Percentiles rank a stretch among this genome's conserved stretches.
Evolutionary conservation across 2,329 filamentous ascomycete genomes (phyloP).

Genomic region (Aspergillus cejpii): DNA sequence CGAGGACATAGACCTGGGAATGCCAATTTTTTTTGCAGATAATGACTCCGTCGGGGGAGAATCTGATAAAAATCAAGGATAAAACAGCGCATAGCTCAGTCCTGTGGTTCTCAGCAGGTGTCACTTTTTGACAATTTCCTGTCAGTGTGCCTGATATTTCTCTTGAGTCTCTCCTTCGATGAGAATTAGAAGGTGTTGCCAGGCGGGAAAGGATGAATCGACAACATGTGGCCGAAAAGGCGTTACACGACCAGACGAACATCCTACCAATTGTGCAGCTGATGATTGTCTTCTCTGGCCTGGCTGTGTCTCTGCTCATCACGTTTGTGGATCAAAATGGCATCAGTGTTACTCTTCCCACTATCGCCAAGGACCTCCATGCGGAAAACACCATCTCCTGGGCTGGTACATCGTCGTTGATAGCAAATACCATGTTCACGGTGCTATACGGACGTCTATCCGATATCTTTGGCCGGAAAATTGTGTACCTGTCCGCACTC

Average conservation of each 20-base stretch:
- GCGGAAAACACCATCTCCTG: conserved; percentile 54
- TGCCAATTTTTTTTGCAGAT: neutral
- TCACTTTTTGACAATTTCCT: neutral
- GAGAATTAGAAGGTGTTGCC: too few relatives aligned
- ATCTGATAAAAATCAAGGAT: neutral
- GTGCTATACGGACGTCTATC: conserved; percentile 58
- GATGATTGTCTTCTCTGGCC: conserved; percentile 45
- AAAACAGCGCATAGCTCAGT: neutral
- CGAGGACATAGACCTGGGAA: neutral
- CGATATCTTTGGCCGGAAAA: conserved; percentile 56
- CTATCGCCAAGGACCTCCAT: conserved; percentile 45
- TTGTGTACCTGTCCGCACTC: conserved; percentile 50
- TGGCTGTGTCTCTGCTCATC: conserved; percentile 50
- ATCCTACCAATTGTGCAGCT: conserved; percentile 47
- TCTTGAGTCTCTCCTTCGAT: too few relatives aligned
- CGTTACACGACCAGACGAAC: conserved; percentile 52
- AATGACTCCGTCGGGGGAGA: neutral
- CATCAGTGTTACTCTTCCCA: conserved; percentile 49
- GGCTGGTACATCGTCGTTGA: conserved; percentile 63
- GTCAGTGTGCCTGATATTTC: neutral
- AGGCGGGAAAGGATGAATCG: conserved; percentile 31
- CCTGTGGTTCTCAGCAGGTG: neutral
- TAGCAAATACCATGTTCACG: conserved; percentile 60
- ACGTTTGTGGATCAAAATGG: conserved; percentile 54
- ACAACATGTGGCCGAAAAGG: conserved; percentile 39